Percentiles rank a stretch among this genome's conserved stretches.
Conservation (phyloP, 306 rosid genomes). For the Inga oerstediana region DNA sequence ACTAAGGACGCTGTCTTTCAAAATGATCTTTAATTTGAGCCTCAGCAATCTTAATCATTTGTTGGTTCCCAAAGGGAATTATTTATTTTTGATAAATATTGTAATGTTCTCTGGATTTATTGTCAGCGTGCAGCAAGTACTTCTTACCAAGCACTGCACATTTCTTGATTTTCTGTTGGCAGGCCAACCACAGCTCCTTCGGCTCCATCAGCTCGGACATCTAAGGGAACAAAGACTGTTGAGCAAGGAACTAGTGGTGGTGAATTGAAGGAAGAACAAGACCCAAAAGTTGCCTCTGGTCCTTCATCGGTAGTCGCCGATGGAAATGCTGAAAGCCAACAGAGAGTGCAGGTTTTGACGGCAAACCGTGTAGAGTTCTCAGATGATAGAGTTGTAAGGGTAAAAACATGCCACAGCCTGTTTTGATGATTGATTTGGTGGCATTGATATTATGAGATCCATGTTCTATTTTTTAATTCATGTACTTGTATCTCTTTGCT, state of each 20-base stretch:
- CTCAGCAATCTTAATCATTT: not conserved
- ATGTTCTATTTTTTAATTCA: not conserved
- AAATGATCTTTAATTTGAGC: not conserved
- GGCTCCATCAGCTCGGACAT: slow-evolving; percentile 39
- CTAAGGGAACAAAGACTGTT: slow-evolving; percentile 36
- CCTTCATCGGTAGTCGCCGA: slow-evolving; percentile 44
- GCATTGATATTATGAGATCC: not conserved
- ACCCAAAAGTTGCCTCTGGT: slow-evolving; percentile 40
- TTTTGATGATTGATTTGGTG: slow-evolving; percentile 23
- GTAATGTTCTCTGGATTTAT: not conserved
- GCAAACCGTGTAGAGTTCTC: slow-evolving; percentile 43
- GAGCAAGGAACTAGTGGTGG: slow-evolving; percentile 48
- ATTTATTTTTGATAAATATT: not conserved
- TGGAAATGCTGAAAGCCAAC: slow-evolving; percentile 36
- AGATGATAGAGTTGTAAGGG: slow-evolving; percentile 68
- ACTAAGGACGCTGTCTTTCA: not conserved
- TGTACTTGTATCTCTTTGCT: slow-evolving; percentile 12
- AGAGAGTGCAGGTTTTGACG: slow-evolving; percentile 46
- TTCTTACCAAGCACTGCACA: slow-evolving; percentile 16
- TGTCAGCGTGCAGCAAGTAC: not conserved
- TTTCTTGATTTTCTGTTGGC: slow-evolving; percentile 39
- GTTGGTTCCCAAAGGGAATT: not conserved
- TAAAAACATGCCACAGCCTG: slow-evolving; percentile 35
- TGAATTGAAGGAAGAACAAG: slow-evolving; percentile 38
- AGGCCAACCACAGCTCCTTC: slow-evolving; percentile 54